Evolutionary conservation across 495 filamentous ascomycete species (phyloP).

Genomic region (Staphylotrichum longicolle): DNA sequence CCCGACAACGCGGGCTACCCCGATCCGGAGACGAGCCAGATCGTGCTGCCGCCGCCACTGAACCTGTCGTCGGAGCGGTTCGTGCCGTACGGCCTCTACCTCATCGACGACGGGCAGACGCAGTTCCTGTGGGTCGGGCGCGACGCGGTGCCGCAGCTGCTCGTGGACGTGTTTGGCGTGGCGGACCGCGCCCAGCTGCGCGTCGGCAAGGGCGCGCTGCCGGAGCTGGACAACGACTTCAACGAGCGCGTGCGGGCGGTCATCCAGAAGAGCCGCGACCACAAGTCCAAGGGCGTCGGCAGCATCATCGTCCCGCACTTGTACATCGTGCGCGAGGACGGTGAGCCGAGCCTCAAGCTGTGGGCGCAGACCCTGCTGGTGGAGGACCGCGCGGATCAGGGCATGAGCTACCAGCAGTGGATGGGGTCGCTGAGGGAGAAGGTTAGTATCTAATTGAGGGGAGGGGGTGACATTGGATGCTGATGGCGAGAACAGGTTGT

Average conservation of each 20-base stretch:
- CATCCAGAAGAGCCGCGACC: constrained; percentile 85
- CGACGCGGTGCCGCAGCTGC: constrained; percentile 85
- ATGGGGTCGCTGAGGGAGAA: constrained; percentile 92
- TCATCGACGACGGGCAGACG: constrained; percentile 95
- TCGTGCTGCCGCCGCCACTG: constrained; percentile 75
- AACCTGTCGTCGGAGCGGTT: constrained; percentile 87
- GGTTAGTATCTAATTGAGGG: constrained; percentile 57
- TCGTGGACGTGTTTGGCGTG: constrained; percentile 85
- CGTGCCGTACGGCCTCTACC: constrained; percentile 91
- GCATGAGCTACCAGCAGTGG: constrained; percentile 88
- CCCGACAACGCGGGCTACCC: constrained; percentile 88
- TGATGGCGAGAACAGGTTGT: constrained; percentile 21
- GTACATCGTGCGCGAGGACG: constrained; percentile 92
- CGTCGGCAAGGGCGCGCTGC: constrained; percentile 84
- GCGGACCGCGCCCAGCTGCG: constrained; percentile 75
- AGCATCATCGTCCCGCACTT: constrained; percentile 89
- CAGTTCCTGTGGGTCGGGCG: constrained; percentile 97
- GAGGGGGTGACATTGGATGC: not conserved
- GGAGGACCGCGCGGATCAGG: constrained; percentile 92
- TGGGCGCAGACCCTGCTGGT: constrained; percentile 97
- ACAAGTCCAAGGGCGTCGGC: constrained; percentile 78
- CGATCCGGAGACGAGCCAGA: constrained; percentile 81
- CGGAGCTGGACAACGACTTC: constrained; percentile 91
- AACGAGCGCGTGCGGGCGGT: constrained; percentile 89
- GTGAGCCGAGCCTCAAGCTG: constrained; percentile 88